These are phyloP conservation scores for Solanum chacoense DNA, from an alignment of 305 asterid genomes.

Conservation along the genomic window DNA sequence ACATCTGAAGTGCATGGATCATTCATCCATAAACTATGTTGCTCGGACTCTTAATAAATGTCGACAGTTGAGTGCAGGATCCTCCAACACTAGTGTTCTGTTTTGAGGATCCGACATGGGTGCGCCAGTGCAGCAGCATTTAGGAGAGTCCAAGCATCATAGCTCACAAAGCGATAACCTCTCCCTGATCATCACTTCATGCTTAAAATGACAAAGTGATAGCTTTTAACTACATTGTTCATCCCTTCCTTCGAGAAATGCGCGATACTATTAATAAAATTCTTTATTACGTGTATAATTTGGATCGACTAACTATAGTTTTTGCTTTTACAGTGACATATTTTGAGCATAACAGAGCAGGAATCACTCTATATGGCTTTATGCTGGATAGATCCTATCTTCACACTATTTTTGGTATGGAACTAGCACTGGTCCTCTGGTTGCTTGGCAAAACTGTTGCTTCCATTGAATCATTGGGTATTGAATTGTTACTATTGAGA, in stretches of 20 bases:
- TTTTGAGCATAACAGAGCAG: constrained; percentile 57
- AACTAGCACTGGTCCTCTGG: constrained; percentile 49
- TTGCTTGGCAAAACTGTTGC: constrained; percentile 50
- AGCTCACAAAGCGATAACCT: neutral
- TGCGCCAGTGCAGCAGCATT: neutral
- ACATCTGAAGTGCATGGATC: neutral
- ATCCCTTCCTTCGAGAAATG: neutral
- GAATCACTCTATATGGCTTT: constrained; percentile 49
- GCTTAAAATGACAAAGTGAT: neutral
- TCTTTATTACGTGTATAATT: neutral
- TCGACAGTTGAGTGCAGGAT: neutral
- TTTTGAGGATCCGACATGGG: neutral
- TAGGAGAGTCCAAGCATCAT: neutral
- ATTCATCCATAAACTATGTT: neutral
- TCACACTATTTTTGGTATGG: constrained; percentile 44
- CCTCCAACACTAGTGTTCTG: neutral
- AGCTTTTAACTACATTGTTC: neutral
- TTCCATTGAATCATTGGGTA: constrained; percentile 11
- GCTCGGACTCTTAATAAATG: neutral
- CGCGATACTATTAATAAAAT: neutral
- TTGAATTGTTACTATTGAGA: neutral
- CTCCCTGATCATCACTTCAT: neutral
- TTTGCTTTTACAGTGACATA: constrained; percentile 26
- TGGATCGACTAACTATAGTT: neutral
- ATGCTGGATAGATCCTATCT: constrained; percentile 48